phyloP scores from a whole-genome alignment of 1,284 basidiomycete species.

The Puccinia horiana region DNA sequence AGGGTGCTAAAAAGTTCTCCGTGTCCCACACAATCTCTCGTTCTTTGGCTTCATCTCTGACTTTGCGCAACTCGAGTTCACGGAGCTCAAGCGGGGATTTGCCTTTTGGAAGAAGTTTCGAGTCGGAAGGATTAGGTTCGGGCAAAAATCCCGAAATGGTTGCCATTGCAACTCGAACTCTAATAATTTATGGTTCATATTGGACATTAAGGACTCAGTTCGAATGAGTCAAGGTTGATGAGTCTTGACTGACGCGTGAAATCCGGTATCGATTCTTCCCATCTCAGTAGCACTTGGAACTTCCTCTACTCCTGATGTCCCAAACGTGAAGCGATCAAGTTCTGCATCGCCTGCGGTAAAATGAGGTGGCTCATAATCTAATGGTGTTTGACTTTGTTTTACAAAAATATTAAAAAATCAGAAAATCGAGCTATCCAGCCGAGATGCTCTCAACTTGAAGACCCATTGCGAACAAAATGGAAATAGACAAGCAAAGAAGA shows the following conservation, averaged over 20 bases:
- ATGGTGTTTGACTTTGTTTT: constrained; percentile 22
- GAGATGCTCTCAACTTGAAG: neutral
- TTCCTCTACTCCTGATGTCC: constrained; percentile 39
- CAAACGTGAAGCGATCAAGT: constrained; percentile 38
- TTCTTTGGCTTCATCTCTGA: constrained; percentile 35
- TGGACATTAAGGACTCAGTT: neutral
- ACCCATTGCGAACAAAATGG: neutral
- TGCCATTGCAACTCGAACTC: constrained; percentile 44
- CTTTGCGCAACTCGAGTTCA: constrained; percentile 14
- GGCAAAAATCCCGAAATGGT: constrained; percentile 46
- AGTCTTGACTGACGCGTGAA: constrained; percentile 27
- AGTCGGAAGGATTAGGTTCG: constrained; percentile 3
- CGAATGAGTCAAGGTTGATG: neutral
- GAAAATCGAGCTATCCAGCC: neutral
- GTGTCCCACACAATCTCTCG: constrained; percentile 37
- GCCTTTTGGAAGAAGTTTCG: neutral
- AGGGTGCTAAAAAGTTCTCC: constrained; percentile 17
- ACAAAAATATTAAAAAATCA: too few species aligned
- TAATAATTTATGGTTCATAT: neutral
- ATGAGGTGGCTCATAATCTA: constrained; percentile 48
- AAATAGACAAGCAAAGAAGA: neutral
- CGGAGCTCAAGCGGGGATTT: constrained; percentile 18
- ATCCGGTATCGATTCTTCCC: constrained; percentile 47
- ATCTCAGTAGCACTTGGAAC: constrained; percentile 44
- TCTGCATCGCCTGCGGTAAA: constrained; percentile 42